Evolutionary conservation across 1,284 basidiomycete species (phyloP), one percentile per base, ranked within the genome.

Genomic region (Leccinum huronense): DNA sequence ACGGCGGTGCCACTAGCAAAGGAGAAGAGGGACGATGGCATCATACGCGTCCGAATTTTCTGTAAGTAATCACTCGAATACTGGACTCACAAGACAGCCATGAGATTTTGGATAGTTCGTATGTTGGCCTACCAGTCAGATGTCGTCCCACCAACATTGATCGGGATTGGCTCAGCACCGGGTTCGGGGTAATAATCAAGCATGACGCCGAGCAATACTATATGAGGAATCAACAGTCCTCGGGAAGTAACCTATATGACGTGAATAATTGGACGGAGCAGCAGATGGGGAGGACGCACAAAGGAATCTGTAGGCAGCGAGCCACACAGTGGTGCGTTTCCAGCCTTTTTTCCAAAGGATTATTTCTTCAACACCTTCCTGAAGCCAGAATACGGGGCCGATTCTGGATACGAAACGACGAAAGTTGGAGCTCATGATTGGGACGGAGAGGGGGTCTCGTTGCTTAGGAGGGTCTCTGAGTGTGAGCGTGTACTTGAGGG

Each of bases 101-200:
- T 92, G 27, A 93, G 82, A 67, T 93, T 93, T 70, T 93, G 91
- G 33, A 92, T 88, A 1, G 81, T 89, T 75, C 92, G 89, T 2
- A 93, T 79, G 67, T 92, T 93, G 1, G 86, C 86, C 63, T 90
- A 85, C 89, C 89, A 93, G 62, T 89, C 87, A 0, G 85, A 80
- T 11, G 83, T 83, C 2, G 85, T 85, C 71, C 87, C 85, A 6
- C 78, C 73, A 4, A 79, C 72, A 40, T 77, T 77, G 55, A 81
- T 78, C 11, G 80, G 75, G 0, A 77, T 72, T 4, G 80, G 72
- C 5, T 80, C 76, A 64, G 65, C 14, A 65, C 67, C 65, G 31
- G 65, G 60, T 72, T 78, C 69, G 68, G 86, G 84, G 68, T 89
- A 85, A 2, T 83, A 84, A 0, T 79, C 75, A 1, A 91, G 79